Percentiles rank a stretch among this genome's conserved stretches.
Conservation (phyloP, 192 early-diverging fungal genomes). For the Coemansia sp. region DNA sequence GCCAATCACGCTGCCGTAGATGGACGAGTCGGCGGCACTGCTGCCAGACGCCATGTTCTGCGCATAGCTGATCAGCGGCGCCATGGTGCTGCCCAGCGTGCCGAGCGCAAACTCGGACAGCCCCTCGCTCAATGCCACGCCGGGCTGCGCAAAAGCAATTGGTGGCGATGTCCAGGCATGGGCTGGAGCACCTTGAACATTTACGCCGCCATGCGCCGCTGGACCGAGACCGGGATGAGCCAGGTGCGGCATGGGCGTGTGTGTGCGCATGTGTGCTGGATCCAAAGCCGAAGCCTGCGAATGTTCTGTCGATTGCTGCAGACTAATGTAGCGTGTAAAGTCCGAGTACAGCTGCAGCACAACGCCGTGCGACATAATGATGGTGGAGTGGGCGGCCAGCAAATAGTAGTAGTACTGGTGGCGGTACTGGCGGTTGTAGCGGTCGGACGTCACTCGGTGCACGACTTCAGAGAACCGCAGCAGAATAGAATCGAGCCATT, state of each 20-base stretch:
- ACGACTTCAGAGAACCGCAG: constrained; percentile 48
- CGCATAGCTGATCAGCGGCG: constrained; percentile 44
- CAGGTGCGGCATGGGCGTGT: constrained; percentile 8
- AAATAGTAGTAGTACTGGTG: constrained; percentile 56
- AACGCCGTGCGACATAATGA: constrained; percentile 53
- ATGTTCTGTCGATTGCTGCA: constrained; percentile 24
- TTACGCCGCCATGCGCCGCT: too few relatives aligned
- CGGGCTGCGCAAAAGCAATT: constrained; percentile 7
- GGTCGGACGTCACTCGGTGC: constrained; percentile 38
- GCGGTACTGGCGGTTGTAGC: constrained; percentile 47
- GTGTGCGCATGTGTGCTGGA: neutral
- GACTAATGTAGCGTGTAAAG: constrained; percentile 33
- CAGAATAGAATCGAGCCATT: constrained; percentile 51
- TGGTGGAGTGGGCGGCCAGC: constrained; percentile 50
- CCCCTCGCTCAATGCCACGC: constrained; percentile 40
- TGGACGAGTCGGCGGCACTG: constrained; percentile 37
- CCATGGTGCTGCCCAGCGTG: constrained; percentile 38
- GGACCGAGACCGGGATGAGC: neutral
- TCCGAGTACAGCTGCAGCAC: constrained; percentile 46
- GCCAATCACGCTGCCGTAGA: constrained; percentile 46
- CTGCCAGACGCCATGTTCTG: constrained; percentile 30
- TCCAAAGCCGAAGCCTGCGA: constrained; percentile 1
- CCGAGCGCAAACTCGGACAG: constrained; percentile 52
- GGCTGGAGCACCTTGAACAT: too few relatives aligned
- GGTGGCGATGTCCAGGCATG: neutral